Percentiles rank a stretch among this genome's conserved stretches.
phyloP scores from a whole-genome alignment of 2,329 filamentous ascomycete genomes.

The Colletotrichum tofieldiae region DNA sequence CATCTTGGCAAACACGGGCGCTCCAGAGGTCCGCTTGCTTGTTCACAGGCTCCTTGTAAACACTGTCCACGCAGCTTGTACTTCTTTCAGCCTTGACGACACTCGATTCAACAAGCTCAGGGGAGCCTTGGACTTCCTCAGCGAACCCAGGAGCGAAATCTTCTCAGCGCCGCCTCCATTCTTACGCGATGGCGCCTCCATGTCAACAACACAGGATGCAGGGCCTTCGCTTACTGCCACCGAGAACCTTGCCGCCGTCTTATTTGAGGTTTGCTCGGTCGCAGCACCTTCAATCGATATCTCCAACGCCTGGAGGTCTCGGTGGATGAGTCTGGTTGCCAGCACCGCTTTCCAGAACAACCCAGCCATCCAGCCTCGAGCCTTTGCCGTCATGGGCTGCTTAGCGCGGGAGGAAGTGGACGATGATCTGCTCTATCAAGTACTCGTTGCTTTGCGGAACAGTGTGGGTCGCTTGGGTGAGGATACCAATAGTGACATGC shows the following conservation, averaged over 20 bases:
- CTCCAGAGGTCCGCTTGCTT: constrained; percentile 68
- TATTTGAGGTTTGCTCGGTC: constrained; percentile 76
- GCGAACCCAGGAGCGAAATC: constrained; percentile 72
- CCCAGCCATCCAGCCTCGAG: constrained; percentile 78
- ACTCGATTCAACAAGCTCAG: constrained; percentile 69
- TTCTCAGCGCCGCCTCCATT: constrained; percentile 65
- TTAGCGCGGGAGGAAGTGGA: constrained; percentile 80
- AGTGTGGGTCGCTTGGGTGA: constrained; percentile 77
- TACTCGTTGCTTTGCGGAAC: constrained; percentile 77
- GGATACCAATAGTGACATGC: constrained; percentile 77
- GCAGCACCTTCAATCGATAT: constrained; percentile 76
- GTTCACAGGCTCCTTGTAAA: constrained; percentile 78
- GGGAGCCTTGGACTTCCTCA: constrained; percentile 70
- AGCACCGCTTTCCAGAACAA: constrained; percentile 83
- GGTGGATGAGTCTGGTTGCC: constrained; percentile 82
- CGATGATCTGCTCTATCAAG: constrained; percentile 80
- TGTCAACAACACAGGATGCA: constrained; percentile 69
- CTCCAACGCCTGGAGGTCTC: constrained; percentile 78
- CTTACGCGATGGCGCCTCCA: constrained; percentile 67
- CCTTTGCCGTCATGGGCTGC: constrained; percentile 81
- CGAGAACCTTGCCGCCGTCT: constrained; percentile 72
- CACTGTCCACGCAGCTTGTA: constrained; percentile 78
- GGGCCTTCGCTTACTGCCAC: constrained; percentile 68
- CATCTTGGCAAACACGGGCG: constrained; percentile 78
- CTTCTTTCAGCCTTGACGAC: constrained; percentile 76